Conservation (phyloP, 345 rosid species). For the Pistacia integerrima region DNA sequence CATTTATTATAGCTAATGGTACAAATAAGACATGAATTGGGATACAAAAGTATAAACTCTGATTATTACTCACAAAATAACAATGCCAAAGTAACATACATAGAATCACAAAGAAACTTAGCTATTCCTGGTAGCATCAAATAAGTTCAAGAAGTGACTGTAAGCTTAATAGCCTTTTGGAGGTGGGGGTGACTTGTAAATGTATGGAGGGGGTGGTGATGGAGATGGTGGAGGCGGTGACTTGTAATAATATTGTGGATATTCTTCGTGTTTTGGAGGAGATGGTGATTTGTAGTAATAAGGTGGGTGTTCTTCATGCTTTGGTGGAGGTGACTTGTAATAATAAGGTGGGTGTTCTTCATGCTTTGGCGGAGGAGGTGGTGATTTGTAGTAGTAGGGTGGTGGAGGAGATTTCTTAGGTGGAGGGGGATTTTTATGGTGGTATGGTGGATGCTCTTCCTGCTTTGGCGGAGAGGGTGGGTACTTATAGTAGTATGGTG, state of each 20-base stretch:
- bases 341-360: constrained; percentile 11
- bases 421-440: not conserved
- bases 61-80: not conserved
- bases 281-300: constrained; percentile 6
- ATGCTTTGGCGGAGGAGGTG: constrained; percentile 21
- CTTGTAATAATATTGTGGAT: constrained; percentile 9
- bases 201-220: constrained; percentile 1
- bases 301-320: not conserved
- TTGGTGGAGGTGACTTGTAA: not conserved
- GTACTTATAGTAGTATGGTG: too few relatives aligned
- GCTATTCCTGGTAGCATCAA: not conserved
- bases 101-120: not conserved
- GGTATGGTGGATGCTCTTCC: not conserved
- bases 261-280: constrained; percentile 5
- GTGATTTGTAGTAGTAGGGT: constrained; percentile 8
- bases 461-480: not conserved
- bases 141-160: not conserved
- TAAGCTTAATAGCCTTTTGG: constrained; percentile 12
- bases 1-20: constrained; percentile 8
- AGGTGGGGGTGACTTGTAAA: constrained; percentile 18
- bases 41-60: not conserved
- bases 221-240: constrained; percentile 9
- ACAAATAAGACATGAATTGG: not conserved
- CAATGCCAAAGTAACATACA: not conserved
- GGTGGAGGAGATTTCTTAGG: constrained; percentile 13